A percentile compares a stretch with the other conserved stretches of the same genome.
Conservation (phyloP, 2,329 filamentous ascomycete species). For the Apiospora rasikravindrae region DNA sequence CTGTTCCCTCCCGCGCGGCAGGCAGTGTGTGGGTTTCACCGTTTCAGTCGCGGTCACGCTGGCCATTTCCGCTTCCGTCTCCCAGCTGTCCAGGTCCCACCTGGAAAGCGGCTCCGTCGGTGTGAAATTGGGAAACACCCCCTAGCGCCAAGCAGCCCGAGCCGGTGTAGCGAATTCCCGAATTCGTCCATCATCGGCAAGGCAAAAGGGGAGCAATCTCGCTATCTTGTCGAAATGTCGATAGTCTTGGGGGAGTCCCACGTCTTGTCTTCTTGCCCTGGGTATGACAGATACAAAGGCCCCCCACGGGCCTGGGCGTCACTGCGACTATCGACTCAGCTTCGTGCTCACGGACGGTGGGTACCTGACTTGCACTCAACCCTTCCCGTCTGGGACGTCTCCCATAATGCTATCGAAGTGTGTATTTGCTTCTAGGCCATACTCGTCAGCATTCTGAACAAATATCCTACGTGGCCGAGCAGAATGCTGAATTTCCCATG, state of each 20-base stretch:
- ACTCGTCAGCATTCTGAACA: background rate
- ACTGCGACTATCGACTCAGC: conserved; percentile 9
- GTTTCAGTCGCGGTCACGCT: conserved; percentile 16
- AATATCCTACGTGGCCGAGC: background rate
- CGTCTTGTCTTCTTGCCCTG: background rate
- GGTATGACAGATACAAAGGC: background rate
- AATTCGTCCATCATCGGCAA: conserved; percentile 1
- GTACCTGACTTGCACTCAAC: background rate
- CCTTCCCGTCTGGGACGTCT: background rate
- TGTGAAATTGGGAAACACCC: conserved; percentile 1
- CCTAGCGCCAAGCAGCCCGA: background rate
- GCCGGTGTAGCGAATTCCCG: background rate
- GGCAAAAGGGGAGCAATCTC: background rate
- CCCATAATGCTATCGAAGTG: background rate
- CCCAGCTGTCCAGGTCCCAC: conserved; percentile 8
- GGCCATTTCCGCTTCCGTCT: conserved; percentile 9
- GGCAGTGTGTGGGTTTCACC: background rate
- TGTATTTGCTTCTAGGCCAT: background rate
- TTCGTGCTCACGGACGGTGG: background rate
- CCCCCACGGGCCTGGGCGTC: background rate
- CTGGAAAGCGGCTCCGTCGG: background rate
- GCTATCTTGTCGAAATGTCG: background rate
- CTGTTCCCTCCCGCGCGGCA: conserved; percentile 5
- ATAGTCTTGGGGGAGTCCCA: background rate
- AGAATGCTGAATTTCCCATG: background rate